Evolutionary conservation across 2,329 filamentous ascomycete species (phyloP).

Genomic region (Passalora sequoiae): DNA sequence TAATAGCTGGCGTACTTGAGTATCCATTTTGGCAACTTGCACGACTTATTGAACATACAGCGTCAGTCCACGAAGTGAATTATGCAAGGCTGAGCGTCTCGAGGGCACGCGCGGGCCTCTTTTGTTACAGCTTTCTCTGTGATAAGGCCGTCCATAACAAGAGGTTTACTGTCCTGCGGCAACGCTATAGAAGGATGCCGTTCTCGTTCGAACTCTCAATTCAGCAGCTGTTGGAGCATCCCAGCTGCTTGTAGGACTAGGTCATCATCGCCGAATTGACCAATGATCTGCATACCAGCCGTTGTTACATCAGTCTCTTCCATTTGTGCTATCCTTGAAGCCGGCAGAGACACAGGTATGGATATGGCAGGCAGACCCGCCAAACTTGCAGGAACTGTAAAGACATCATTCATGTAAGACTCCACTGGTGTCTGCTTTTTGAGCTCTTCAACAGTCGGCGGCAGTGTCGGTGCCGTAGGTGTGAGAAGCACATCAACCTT

Average conservation of each 20-base stretch:
- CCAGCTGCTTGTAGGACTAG: slow-evolving; percentile 57
- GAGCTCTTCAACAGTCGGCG: slow-evolving; percentile 61
- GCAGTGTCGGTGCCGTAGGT: slow-evolving; percentile 75
- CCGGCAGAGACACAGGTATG: slow-evolving; percentile 56
- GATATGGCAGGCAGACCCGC: slow-evolving; percentile 86
- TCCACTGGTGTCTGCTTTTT: slow-evolving; percentile 56
- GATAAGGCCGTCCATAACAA: too few species aligned
- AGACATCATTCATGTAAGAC: slow-evolving; percentile 80
- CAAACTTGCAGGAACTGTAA: slow-evolving; percentile 90
- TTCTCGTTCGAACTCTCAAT: not conserved
- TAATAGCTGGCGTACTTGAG: too few species aligned
- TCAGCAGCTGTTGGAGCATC: slow-evolving; percentile 37
- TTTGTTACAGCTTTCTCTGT: too few species aligned
- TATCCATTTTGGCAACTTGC: too few species aligned
- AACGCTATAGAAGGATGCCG: too few species aligned
- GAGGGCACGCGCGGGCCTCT: too few species aligned
- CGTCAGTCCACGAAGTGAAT: too few species aligned
- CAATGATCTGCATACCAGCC: slow-evolving; percentile 68
- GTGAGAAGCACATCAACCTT: slow-evolving; percentile 82
- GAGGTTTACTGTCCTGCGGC: too few species aligned
- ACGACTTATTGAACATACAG: too few species aligned
- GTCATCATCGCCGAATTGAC: slow-evolving; percentile 74
- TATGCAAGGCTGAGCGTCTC: too few species aligned
- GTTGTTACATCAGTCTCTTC: slow-evolving; percentile 35
- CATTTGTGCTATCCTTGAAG: slow-evolving; percentile 7